phyloP scores from a whole-genome alignment of 768 basidiomycete species.

The Boletus coccyginus region DNA sequence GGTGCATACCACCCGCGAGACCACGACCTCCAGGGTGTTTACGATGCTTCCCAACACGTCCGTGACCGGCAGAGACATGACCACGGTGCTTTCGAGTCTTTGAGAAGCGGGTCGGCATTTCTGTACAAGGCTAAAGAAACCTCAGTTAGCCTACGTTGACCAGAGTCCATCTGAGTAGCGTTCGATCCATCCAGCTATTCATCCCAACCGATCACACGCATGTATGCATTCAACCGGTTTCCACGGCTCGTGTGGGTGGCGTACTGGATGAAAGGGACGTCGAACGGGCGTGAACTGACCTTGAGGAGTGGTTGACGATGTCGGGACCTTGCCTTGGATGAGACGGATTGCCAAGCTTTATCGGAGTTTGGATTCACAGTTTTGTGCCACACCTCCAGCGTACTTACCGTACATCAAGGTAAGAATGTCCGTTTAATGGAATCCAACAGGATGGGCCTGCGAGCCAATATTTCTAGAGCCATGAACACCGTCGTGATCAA shows the following conservation, averaged over 20 bases:
- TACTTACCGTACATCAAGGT: slow-evolving; percentile 25
- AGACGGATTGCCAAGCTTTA: slow-evolving; percentile 3
- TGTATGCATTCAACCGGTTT: slow-evolving; percentile 18
- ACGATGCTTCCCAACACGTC: slow-evolving; percentile 99
- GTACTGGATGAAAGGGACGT: slow-evolving; percentile 16
- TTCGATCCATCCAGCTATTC: slow-evolving; percentile 52
- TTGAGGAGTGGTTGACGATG: slow-evolving; percentile 57
- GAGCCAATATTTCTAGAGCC: slow-evolving; percentile 71
- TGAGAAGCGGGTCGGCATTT: slow-evolving; percentile 93
- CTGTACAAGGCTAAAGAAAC: slow-evolving; percentile 25
- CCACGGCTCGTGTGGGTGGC: neutral
- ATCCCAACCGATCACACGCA: slow-evolving; percentile 24
- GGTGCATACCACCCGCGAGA: slow-evolving; percentile 99
- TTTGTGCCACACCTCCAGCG: slow-evolving; percentile 15
- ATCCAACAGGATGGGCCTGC: slow-evolving; percentile 47
- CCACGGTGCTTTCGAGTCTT: slow-evolving; percentile 99
- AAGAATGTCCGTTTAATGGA: slow-evolving; percentile 3
- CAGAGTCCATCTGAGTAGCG: slow-evolving; percentile 32
- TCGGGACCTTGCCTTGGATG: slow-evolving; percentile 30
- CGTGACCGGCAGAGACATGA: slow-evolving; percentile 99
- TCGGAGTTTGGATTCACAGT: slow-evolving; percentile 27
- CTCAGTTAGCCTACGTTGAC: slow-evolving; percentile 18
- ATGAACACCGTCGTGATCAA: slow-evolving; percentile 51
- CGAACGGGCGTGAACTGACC: slow-evolving; percentile 50
- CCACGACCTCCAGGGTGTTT: slow-evolving; percentile 99